Evolutionary conservation across 257 asterid genomes (phyloP).

Genomic region (Solanum megistacrolobum): DNA sequence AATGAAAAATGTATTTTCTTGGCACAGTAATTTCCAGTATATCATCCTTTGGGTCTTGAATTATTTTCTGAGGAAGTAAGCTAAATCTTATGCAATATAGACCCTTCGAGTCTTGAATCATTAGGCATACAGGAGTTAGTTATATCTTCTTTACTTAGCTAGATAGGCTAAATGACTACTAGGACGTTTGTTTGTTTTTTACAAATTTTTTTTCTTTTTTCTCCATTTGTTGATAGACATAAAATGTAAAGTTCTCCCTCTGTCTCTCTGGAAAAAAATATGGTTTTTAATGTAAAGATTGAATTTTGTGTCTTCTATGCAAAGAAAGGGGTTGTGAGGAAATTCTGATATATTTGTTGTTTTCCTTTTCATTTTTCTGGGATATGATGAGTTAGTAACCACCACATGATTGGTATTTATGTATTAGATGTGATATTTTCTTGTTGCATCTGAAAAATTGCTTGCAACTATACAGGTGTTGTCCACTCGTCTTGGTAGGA

Average conservation of each 20-base stretch:
- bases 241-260: background rate
- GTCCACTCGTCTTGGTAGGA: constrained; percentile 82
- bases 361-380: background rate
- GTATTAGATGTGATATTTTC: background rate
- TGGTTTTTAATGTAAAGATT: background rate
- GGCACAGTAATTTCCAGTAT: no score
- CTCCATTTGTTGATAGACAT: background rate
- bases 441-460: background rate
- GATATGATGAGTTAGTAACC: background rate
- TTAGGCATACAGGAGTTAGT: no score
- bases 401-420: background rate
- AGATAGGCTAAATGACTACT: background rate
- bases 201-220: background rate
- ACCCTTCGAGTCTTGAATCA: no score
- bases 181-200: background rate
- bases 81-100: no score
- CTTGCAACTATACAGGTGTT: constrained; percentile 42
- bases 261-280: background rate
- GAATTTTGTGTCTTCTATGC: background rate
- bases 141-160: no score
- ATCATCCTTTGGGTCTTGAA: no score
- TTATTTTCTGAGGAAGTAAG: no score
- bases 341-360: background rate
- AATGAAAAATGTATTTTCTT: no score
- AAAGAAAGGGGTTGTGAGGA: background rate